A percentile compares a stretch with the other conserved stretches of the same genome.
These are phyloP conservation scores for Penicillium sclerotiorum DNA, from an alignment of 2,329 filamentous ascomycete genomes.

Conservation along the genomic window DNA sequence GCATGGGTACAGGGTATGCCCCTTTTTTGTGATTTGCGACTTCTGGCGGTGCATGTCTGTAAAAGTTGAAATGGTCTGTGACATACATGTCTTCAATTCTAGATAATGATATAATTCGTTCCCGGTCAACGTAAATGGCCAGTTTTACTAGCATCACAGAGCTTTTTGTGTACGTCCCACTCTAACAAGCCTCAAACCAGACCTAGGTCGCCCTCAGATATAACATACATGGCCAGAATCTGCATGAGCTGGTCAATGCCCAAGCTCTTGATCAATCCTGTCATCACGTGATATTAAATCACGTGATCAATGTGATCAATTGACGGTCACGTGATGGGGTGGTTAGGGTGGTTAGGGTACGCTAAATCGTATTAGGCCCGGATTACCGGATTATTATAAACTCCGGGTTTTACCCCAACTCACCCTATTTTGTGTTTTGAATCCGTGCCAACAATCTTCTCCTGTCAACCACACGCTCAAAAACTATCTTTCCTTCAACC, in stretches of 20 bases:
- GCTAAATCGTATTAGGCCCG: no score
- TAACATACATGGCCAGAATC: no score
- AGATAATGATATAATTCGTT: constrained; percentile 7
- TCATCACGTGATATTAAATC: not conserved
- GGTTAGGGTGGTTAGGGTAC: not conserved
- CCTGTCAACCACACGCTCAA: not conserved
- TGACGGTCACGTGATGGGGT: not conserved
- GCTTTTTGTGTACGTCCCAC: no score
- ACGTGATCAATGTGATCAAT: not conserved
- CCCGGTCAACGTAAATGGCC: constrained; percentile 5
- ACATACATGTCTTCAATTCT: not conserved
- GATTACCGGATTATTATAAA: not conserved
- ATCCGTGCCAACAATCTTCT: no score
- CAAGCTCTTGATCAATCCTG: no score
- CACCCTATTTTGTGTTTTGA: no score
- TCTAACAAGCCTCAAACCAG: no score
- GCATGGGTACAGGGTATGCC: constrained; percentile 11
- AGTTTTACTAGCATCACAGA: no score
- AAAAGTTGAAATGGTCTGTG: constrained; percentile 5
- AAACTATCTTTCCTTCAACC: not conserved
- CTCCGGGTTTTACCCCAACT: not conserved
- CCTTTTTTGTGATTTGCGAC: not conserved
- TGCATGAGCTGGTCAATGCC: no score
- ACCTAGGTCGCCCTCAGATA: no score
- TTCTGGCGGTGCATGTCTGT: constrained; percentile 5